Evolutionary conservation across 257 asterid species (phyloP).

Genomic region (Solanum pimpinellifolium): DNA sequence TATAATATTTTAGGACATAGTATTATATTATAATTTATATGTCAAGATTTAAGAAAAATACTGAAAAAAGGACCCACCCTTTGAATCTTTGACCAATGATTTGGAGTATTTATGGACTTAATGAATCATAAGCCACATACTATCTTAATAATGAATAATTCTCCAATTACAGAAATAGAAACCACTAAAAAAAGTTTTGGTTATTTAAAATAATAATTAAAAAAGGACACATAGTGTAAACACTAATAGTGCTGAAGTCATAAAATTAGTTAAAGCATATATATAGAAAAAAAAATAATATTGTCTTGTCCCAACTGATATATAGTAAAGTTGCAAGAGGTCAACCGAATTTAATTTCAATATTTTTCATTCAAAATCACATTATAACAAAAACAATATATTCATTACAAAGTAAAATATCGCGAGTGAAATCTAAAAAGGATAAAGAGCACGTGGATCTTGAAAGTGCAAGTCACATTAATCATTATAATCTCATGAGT

Average conservation of each 20-base stretch:
- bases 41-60: background rate
- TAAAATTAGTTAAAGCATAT: background rate
- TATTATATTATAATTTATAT: background rate
- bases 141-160: background rate
- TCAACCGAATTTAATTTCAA: background rate
- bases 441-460: fast-evolving
- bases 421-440: too few relatives aligned
- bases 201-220: background rate
- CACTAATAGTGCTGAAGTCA: background rate
- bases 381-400: background rate
- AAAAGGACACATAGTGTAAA: background rate
- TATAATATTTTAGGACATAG: background rate
- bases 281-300: background rate
- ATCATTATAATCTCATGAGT: background rate
- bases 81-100: constrained; percentile 3
- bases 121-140: background rate
- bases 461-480: background rate
- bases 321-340: background rate
- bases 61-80: background rate
- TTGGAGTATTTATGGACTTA: background rate
- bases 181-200: background rate
- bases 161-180: background rate
- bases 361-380: background rate
- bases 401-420: too few relatives aligned
- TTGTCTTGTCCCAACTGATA: background rate